Evolutionary conservation across 106 monocot genomes (phyloP), one percentile per base, ranked within the genome.

Genomic region (Gastrodia elata): DNA sequence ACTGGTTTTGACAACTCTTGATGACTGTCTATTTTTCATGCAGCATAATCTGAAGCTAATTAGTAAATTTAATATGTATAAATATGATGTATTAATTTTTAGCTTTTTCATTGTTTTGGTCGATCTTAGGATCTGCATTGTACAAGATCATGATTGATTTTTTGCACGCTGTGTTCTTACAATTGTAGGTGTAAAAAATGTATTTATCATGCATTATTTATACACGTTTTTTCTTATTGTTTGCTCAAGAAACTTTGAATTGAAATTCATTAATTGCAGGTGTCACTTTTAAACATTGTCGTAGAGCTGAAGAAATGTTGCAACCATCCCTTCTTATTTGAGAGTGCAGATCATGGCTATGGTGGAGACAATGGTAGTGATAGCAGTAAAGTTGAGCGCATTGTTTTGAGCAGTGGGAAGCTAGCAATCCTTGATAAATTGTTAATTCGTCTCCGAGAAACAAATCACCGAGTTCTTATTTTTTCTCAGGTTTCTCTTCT

Each of bases 301-400:
- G 97, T 98, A 22, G 97, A 98, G 77, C 77, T 98, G 88, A 98
- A 98, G 79, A 98, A 98, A 80, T 98, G 97, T 85, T 98, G 93
- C 93, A 98, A 98, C 57, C 97, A 98, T 85, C 97, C 97, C 72
- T 98, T 98, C 81, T 84, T 98, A 75, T 98, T 98, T 79, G 91
- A 98, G 81, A 98, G 97, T 73, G 97, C 97, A 48, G 97, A 98
- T 85, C 86, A 93, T 83, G 97, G 97, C 75, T 98, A 98, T 85
- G 97, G 97, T 79, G 97, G 97, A 26, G 97, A 98, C 77, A 81
- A 78, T 59, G 84, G 58, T 38, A 86, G 90, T 68, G 93, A 93
- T 70, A 91, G 83, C 71, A 87, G 75, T 73, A 98, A 98, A 84
- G 88, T 98, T 70, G 93, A 98, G 57, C 88, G 97, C 39, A 93